Base-by-base conservation (phyloP, 192 early-diverging fungal genomes). In the Globomyces pollinis-pini region DNA sequence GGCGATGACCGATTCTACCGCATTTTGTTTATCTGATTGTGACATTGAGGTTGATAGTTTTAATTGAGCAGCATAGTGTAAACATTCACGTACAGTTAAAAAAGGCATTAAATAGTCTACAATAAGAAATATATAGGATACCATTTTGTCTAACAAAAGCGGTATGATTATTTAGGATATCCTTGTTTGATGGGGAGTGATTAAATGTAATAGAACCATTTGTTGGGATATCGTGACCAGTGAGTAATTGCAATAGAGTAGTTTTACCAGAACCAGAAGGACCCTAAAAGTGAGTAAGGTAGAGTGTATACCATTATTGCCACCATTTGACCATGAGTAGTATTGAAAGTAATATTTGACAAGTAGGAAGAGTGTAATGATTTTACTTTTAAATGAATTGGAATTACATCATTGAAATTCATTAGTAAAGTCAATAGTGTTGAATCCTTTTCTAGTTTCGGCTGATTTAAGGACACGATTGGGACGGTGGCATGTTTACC, bases 121-220 rank as follows among this genome's bases (percentile, higher is more conserved):
- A n/a, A n/a, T n/a, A 54, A 30, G 64, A 51, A 6, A 62, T 57
- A 41, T 66, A 56, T 76, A 96, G 20, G 16, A 61, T 56, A 35
- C 70, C 76, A 45, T 67, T 42, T 43, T 78, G 76, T 60, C 70
- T 60, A 15, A 78, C 76, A 43, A 74, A 78, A 2, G 72, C 8
- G 69, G 68, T 39, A 52, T 42, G 18, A 69, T 65, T 31, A 26
- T 52, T 32, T 32, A 43, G 47, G 43, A 45, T 50, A 24, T 68
- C 5, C 21, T 34, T 32, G 32, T 63, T 18, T 42, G 77, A 73
- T 31, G 83, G 68, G 26, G 75, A 71, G 13, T 88, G 89, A 62
- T 95, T 88, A 26, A 93, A 83, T 57, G 74, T 68, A 16, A 94
- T 83, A 43, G 81, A 66, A 4, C 95, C 93, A 32, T 68, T 63